Evolutionary conservation across 2,329 filamentous ascomycete genomes (phyloP).

Genomic region (Pestalotiopsis sp.): DNA sequence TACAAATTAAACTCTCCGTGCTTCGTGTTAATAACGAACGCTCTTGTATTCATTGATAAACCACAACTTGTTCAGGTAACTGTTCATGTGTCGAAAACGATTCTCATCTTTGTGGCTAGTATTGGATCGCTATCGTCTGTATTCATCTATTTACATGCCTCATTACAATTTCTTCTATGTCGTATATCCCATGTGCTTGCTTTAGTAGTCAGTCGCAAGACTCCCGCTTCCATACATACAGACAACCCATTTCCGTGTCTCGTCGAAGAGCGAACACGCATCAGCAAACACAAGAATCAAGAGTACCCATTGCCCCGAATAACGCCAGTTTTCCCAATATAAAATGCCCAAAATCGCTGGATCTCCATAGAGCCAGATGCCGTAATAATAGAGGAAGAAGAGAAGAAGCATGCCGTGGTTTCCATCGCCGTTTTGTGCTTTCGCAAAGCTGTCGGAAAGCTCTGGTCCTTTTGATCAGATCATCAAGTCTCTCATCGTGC

Average conservation of each 20-base stretch:
- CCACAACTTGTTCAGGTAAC: neutral
- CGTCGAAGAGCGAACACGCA: neutral
- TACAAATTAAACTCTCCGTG: no score
- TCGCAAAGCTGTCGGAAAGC: neutral
- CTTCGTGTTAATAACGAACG: no score
- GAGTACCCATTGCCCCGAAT: neutral
- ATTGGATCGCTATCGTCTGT: neutral
- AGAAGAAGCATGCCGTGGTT: neutral
- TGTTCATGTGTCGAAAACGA: neutral
- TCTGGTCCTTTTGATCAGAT: neutral
- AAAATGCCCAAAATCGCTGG: neutral
- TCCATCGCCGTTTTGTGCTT: neutral
- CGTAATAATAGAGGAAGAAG: neutral
- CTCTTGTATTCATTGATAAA: no score
- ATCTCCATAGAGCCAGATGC: neutral
- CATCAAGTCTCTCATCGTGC: neutral
- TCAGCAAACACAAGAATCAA: neutral
- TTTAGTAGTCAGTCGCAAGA: neutral
- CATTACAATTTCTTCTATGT: slow-evolving; percentile 5
- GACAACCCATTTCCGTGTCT: neutral
- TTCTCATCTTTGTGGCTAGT: neutral
- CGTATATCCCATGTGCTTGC: neutral
- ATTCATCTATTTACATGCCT: slow-evolving; percentile 9
- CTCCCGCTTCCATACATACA: neutral
- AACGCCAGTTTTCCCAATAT: neutral